Evolutionary conservation across 2,329 filamentous ascomycete genomes (phyloP).

Genomic region (Aspergillus spinulosporus): DNA sequence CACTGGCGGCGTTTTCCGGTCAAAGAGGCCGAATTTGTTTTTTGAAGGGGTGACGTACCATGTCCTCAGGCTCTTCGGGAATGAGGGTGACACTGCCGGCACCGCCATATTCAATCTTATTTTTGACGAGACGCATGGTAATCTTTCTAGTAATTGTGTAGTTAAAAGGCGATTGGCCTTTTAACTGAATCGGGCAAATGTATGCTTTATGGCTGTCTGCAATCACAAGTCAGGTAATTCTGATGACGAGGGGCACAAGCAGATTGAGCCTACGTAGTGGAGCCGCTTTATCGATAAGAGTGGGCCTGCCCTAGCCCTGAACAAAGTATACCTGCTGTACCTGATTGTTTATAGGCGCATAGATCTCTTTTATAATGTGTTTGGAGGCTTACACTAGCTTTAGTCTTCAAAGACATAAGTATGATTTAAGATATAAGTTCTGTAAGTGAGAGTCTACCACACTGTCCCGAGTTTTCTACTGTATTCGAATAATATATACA

Average conservation of each 20-base stretch:
- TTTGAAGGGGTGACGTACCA: constrained; percentile 50
- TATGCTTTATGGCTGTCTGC: neutral
- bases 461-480: too few relatives aligned
- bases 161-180: neutral
- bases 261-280: constrained; percentile 2
- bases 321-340: neutral
- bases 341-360: too few relatives aligned
- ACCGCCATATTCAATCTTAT: constrained; percentile 66
- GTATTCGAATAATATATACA: too few relatives aligned
- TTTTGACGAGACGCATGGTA: constrained; percentile 66
- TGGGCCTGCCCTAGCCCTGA: constrained; percentile 16
- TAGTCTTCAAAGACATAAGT: too few relatives aligned
- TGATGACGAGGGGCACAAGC: constrained; percentile 13
- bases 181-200: neutral
- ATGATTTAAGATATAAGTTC: too few relatives aligned
- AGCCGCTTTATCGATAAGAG: constrained; percentile 27
- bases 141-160: too few relatives aligned
- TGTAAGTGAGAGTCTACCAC: too few relatives aligned
- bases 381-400: too few relatives aligned
- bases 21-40: constrained; percentile 5
- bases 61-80: constrained; percentile 73
- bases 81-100: constrained; percentile 65
- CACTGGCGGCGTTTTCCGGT: constrained; percentile 50
- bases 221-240: constrained; percentile 5
- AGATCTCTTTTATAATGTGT: too few relatives aligned